Percentiles rank a stretch among this genome's conserved stretches.
phyloP scores from a whole-genome alignment of 106 monocot species.

The Dendrobium officinale region DNA sequence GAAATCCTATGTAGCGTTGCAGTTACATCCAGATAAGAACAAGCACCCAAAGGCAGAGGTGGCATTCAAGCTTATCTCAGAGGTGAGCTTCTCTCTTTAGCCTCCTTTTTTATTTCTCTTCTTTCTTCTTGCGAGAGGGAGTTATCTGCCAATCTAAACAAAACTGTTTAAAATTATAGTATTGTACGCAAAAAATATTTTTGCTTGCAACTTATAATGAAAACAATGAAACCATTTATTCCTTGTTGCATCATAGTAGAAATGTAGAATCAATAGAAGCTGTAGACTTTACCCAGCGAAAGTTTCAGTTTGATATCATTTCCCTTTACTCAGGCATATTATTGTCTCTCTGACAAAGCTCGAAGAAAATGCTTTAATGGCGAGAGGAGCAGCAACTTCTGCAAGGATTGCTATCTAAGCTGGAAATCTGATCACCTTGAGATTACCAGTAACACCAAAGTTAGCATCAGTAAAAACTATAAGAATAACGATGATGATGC shows the following conservation, averaged over 20 bases:
- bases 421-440: not conserved
- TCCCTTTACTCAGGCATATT: conserved; percentile 47
- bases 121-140: too few species aligned
- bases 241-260: too few species aligned
- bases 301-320: not conserved
- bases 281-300: too few species aligned
- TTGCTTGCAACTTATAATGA: too few species aligned
- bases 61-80: conserved; percentile 80
- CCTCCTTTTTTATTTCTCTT: not conserved
- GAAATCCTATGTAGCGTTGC: conserved; percentile 38
- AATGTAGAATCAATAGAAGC: too few species aligned
- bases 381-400: conserved; percentile 35
- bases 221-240: too few species aligned
- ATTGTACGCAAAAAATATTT: too few species aligned
- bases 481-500: not conserved
- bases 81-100: conserved; percentile 31
- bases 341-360: conserved; percentile 58
- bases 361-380: conserved; percentile 49
- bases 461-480: not conserved
- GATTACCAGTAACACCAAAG: not conserved
- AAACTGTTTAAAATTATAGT: too few species aligned
- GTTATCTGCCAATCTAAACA: too few species aligned
- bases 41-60: conserved; percentile 66
- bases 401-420: conserved; percentile 47
- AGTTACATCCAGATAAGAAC: conserved; percentile 92